These are phyloP conservation scores for Kwoniella sp. DNA, from an alignment of 768 basidiomycete genomes.

Conservation along the genomic window DNA sequence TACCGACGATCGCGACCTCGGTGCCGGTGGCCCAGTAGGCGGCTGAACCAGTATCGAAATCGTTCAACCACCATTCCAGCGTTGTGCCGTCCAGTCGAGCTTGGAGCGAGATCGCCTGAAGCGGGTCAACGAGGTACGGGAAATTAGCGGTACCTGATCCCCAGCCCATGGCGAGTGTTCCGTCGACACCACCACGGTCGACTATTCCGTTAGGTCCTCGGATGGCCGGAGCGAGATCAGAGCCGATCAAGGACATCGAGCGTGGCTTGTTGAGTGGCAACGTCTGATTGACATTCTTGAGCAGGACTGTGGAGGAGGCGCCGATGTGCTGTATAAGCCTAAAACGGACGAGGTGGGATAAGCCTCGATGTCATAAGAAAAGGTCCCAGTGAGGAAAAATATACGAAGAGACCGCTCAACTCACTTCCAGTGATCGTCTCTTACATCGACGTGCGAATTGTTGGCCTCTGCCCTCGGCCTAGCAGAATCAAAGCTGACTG, in stretches of 20 bases:
- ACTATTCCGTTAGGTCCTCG: slow-evolving; percentile 72
- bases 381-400: not conserved
- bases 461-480: slow-evolving; percentile 29
- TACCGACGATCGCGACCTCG: slow-evolving; percentile 70
- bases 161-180: slow-evolving; percentile 86
- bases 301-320: slow-evolving; percentile 70
- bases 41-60: slow-evolving; percentile 66
- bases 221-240: slow-evolving; percentile 65
- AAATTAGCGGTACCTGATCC: slow-evolving; percentile 73
- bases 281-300: slow-evolving; percentile 69
- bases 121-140: slow-evolving; percentile 77
- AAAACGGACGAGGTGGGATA: too few relatives aligned
- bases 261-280: slow-evolving; percentile 63
- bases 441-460: slow-evolving; percentile 62
- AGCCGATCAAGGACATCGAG: slow-evolving; percentile 65
- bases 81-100: slow-evolving; percentile 69
- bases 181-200: slow-evolving; percentile 64
- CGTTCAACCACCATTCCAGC: slow-evolving; percentile 70
- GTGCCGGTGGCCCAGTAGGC: slow-evolving; percentile 57
- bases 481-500: slow-evolving; percentile 68
- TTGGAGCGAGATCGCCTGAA: slow-evolving; percentile 76
- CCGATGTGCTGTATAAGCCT: slow-evolving; percentile 71
- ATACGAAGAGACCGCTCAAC: slow-evolving; percentile 12
- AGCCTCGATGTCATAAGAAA: not conserved
- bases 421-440: slow-evolving; percentile 66